Conservation (phyloP, 176 grass and related monocot species). For the Carex myosuroides region DNA sequence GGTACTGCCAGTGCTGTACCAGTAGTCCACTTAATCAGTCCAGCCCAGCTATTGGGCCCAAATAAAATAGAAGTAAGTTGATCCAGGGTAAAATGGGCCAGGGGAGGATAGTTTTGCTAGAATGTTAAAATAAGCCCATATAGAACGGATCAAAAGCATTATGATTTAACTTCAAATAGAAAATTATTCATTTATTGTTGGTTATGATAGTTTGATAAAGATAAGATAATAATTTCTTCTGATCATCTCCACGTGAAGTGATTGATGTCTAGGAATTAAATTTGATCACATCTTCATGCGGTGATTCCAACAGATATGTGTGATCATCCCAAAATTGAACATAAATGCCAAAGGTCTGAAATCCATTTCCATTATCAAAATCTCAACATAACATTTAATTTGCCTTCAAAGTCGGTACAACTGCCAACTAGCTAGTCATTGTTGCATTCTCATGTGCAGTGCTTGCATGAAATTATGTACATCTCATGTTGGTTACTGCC, state of each 20-base stretch:
- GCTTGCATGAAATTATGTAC: too few species aligned
- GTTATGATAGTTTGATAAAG: background rate
- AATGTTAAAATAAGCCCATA: background rate
- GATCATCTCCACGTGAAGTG: background rate
- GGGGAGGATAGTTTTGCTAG: background rate
- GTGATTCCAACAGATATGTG: background rate
- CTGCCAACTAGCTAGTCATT: too few species aligned
- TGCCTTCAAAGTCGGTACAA: too few species aligned
- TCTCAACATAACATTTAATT: too few species aligned
- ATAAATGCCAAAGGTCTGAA: too few species aligned
- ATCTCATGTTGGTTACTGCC: too few species aligned
- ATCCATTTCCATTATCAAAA: too few species aligned
- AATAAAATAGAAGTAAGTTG: background rate
- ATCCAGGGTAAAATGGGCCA: background rate
- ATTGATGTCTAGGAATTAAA: background rate
- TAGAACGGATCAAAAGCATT: background rate
- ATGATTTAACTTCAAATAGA: too few species aligned
- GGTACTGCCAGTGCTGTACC: constrained; percentile 5
- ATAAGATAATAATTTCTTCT: background rate
- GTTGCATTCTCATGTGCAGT: too few species aligned
- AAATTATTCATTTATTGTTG: too few species aligned
- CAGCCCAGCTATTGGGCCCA: background rate
- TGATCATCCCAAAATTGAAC: too few species aligned
- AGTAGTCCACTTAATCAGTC: background rate
- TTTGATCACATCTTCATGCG: background rate